Evolutionary conservation across 2,329 filamentous ascomycete genomes (phyloP).

Genomic region (Ceratocystis cacaofunesta): DNA sequence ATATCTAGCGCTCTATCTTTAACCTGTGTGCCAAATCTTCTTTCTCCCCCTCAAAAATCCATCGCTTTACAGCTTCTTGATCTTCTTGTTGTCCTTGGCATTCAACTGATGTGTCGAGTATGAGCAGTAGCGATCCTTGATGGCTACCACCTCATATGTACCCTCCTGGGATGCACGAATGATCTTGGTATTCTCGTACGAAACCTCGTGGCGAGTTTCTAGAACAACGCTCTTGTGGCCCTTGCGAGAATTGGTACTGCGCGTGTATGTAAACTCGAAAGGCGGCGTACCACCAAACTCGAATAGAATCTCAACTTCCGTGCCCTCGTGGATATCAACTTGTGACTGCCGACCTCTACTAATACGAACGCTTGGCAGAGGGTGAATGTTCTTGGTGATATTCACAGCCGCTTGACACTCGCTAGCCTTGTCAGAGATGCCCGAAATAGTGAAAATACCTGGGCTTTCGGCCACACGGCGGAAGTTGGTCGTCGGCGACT

Average conservation of each 20-base stretch:
- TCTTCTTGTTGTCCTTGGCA: slow-evolving; percentile 31
- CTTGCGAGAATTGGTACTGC: slow-evolving; percentile 71
- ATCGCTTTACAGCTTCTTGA: slow-evolving; percentile 15
- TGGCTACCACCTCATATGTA: slow-evolving; percentile 91
- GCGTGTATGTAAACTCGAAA: slow-evolving; percentile 94
- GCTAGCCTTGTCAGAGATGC: slow-evolving; percentile 72
- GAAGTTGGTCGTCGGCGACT: slow-evolving; percentile 67
- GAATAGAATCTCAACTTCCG: slow-evolving; percentile 82
- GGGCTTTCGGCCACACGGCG: slow-evolving; percentile 84
- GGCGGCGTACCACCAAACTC: slow-evolving; percentile 92
- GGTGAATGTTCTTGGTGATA: slow-evolving; percentile 72
- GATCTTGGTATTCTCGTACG: slow-evolving; percentile 64
- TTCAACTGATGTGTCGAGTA: slow-evolving; percentile 59
- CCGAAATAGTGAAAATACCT: slow-evolving; percentile 75
- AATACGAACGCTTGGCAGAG: slow-evolving; percentile 80
- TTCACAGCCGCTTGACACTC: slow-evolving; percentile 71
- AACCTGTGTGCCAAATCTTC: background rate
- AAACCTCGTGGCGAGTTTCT: slow-evolving; percentile 80
- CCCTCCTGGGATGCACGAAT: slow-evolving; percentile 84
- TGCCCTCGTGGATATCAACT: slow-evolving; percentile 92
- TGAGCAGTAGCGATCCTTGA: slow-evolving; percentile 84
- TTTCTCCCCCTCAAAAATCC: background rate
- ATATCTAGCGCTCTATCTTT: background rate
- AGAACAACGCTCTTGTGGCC: slow-evolving; percentile 66
- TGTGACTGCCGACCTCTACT: slow-evolving; percentile 67